Conservation (phyloP, 805 yeast species). For the Kodamaea restingae region DNA sequence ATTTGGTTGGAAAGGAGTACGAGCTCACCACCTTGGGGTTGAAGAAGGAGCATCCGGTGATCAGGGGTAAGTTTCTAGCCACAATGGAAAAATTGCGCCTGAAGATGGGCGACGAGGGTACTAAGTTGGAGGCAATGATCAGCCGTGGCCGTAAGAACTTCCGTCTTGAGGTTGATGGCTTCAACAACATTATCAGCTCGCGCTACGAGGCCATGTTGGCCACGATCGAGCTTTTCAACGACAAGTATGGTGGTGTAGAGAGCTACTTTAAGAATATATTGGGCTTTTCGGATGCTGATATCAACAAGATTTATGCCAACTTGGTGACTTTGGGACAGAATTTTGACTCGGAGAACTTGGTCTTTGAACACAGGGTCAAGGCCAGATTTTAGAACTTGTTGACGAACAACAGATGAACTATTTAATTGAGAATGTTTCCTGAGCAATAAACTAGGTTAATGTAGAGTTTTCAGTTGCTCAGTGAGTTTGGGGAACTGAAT, state of each 20-base stretch:
- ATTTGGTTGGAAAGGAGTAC: constrained; percentile 68
- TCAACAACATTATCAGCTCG: constrained; percentile 57
- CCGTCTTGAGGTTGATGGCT: constrained; percentile 47
- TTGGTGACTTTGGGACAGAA: constrained; percentile 20
- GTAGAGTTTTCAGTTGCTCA: too few relatives aligned
- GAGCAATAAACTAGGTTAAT: too few relatives aligned
- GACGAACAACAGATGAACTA: too few relatives aligned
- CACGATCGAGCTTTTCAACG: constrained; percentile 50
- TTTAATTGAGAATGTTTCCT: too few relatives aligned
- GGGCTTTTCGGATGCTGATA: constrained; percentile 17
- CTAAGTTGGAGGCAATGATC: constrained; percentile 20
- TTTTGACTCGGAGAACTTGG: neutral
- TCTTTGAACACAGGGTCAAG: constrained; percentile 9
- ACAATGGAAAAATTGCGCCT: constrained; percentile 28
- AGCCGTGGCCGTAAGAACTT: constrained; percentile 39
- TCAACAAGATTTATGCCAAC: constrained; percentile 15
- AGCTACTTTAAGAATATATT: constrained; percentile 43
- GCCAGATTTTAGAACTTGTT: constrained; percentile 5
- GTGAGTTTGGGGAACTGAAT: too few relatives aligned
- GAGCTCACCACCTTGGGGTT: constrained; percentile 70
- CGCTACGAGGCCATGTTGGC: constrained; percentile 67
- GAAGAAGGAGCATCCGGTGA: constrained; percentile 41
- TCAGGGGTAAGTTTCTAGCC: constrained; percentile 32
- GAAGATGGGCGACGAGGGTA: constrained; percentile 20
- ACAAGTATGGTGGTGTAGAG: constrained; percentile 52